A percentile compares a stretch with the other conserved stretches of the same genome.
These are phyloP conservation scores for Aspergillus unguis DNA, from an alignment of 2,329 filamentous ascomycete genomes.

Conservation along the genomic window DNA sequence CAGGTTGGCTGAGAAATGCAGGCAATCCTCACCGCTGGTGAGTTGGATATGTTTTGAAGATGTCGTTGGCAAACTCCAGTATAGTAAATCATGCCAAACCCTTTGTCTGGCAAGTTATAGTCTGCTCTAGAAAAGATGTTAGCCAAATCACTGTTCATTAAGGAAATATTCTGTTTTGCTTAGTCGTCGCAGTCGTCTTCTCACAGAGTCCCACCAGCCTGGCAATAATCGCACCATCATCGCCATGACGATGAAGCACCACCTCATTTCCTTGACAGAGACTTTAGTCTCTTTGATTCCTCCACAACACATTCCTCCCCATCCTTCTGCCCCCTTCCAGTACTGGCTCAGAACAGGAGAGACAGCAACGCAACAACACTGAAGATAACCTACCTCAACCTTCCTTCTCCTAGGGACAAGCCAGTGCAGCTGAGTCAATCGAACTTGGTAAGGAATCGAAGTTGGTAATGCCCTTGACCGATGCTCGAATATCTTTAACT, in stretches of 20 bases:
- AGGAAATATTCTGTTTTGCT: too few relatives aligned
- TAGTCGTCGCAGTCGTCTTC: background rate
- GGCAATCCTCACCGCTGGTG: too few relatives aligned
- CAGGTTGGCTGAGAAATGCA: too few relatives aligned
- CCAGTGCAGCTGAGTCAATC: background rate
- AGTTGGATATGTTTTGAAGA: too few relatives aligned
- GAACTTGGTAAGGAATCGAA: background rate
- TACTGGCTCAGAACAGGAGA: background rate
- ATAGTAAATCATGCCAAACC: too few relatives aligned
- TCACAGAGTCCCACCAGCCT: background rate
- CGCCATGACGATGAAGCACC: slow-evolving; percentile 5
- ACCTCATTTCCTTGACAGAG: background rate
- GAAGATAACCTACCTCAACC: background rate
- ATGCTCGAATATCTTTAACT: background rate
- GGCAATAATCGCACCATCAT: background rate
- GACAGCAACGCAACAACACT: background rate
- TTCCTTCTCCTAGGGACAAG: background rate
- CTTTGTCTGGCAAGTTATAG: too few relatives aligned
- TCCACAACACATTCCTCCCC: background rate
- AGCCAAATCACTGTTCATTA: too few relatives aligned
- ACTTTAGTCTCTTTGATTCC: background rate
- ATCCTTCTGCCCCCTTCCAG: background rate
- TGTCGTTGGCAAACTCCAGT: too few relatives aligned
- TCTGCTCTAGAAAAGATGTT: too few relatives aligned
- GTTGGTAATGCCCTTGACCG: background rate